A percentile compares a stretch with the other conserved stretches of the same genome.
These are phyloP conservation scores for Quercus robur DNA, from an alignment of 306 rosid genomes.

Conservation along the genomic window DNA sequence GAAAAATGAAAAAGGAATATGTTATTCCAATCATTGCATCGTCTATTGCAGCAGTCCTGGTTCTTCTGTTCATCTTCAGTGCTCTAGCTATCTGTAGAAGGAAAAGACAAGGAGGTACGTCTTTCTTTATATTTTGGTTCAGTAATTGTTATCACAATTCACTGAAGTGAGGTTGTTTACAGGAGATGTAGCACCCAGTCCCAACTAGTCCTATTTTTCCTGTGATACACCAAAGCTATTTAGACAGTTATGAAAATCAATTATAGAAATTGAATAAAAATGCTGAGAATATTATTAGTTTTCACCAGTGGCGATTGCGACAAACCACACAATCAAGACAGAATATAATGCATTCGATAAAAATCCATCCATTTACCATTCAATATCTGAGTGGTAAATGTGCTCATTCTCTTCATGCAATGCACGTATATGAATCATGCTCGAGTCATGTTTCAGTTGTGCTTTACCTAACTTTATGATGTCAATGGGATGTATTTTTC, in stretches of 20 bases:
- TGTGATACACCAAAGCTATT: not conserved
- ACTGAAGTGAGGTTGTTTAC: not conserved
- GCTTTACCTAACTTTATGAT: too few relatives aligned
- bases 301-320: too few relatives aligned
- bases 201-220: not conserved
- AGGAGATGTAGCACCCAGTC: not conserved
- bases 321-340: too few relatives aligned
- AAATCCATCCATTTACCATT: too few relatives aligned
- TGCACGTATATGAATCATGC: too few relatives aligned
- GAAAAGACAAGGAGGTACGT: slow-evolving; percentile 11
- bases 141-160: not conserved
- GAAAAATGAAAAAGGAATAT: not conserved
- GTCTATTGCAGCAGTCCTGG: not conserved
- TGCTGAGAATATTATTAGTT: too few relatives aligned
- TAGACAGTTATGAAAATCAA: not conserved
- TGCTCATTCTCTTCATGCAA: too few relatives aligned
- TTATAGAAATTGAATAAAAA: not conserved
- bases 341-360: too few relatives aligned
- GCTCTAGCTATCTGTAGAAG: slow-evolving; percentile 1
- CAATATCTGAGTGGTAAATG: not conserved
- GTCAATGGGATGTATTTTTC: too few relatives aligned
- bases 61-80: slow-evolving; percentile 2
- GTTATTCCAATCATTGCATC: slow-evolving; percentile 29
- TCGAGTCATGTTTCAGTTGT: too few relatives aligned
- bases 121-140: not conserved